Percentiles rank a stretch among this genome's conserved stretches.
Evolutionary conservation across 2,329 filamentous ascomycete genomes (phyloP).

Genomic region (Aspergillus terreus): DNA sequence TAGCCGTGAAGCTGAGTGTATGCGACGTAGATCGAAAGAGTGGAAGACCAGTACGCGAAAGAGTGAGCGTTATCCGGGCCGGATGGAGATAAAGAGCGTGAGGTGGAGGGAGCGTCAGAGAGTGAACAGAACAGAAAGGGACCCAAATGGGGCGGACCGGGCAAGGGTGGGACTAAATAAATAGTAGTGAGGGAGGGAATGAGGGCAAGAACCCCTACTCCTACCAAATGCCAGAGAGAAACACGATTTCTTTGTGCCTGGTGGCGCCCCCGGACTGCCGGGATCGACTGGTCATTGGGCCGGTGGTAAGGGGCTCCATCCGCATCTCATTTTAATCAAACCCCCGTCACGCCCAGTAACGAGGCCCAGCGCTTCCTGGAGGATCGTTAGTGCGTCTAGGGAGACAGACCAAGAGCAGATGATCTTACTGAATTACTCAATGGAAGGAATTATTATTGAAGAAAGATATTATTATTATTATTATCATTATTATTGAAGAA

Average conservation of each 20-base stretch:
- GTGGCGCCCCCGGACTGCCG: too few relatives aligned
- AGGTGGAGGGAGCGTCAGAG: conserved; percentile 24
- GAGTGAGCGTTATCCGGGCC: conserved; percentile 22
- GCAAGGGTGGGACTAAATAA: conserved; percentile 4
- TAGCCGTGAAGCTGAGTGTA: not conserved
- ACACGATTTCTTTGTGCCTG: not conserved
- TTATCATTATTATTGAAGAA: too few relatives aligned
- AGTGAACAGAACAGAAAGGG: conserved; percentile 18
- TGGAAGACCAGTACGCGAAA: conserved; percentile 15
- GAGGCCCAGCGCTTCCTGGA: too few relatives aligned
- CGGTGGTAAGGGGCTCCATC: too few relatives aligned
- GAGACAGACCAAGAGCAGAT: too few relatives aligned
- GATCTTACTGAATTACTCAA: too few relatives aligned
- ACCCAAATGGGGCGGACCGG: conserved; percentile 9
- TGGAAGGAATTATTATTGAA: too few relatives aligned
- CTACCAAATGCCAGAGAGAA: not conserved
- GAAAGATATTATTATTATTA: too few relatives aligned
- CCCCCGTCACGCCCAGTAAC: too few relatives aligned
- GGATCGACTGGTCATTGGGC: too few relatives aligned
- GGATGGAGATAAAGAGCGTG: not conserved
- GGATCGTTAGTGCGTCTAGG: too few relatives aligned
- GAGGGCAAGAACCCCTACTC: not conserved
- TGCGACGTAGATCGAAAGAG: not conserved
- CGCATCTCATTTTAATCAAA: too few relatives aligned
- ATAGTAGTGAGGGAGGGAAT: not conserved